Evolutionary conservation across 2,329 filamentous ascomycete genomes (phyloP).

Genomic region (Pseudophaeomoniella oleicola): DNA sequence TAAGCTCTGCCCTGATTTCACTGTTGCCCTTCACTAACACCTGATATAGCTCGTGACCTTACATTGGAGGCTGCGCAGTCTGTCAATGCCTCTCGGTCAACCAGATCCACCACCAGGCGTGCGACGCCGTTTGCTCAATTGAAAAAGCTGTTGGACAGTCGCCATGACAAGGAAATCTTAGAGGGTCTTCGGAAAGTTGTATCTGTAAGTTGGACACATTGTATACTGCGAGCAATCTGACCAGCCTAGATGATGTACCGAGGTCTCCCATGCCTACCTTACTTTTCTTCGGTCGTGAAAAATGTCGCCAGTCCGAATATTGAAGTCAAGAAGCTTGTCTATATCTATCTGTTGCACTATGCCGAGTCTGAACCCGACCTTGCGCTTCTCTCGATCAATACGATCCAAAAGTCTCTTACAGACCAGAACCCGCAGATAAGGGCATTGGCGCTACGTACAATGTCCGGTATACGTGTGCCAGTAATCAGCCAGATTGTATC

Average conservation of each 20-base stretch:
- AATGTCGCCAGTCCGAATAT: conserved; percentile 89
- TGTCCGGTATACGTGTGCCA: conserved; percentile 93
- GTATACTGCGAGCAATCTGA: not conserved
- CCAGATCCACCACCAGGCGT: conserved; percentile 43
- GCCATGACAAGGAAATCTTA: conserved; percentile 81
- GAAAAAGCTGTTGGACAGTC: conserved; percentile 87
- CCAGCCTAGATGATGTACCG: conserved; percentile 79
- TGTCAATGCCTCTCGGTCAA: conserved; percentile 43
- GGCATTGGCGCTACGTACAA: conserved; percentile 83
- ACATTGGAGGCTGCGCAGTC: conserved; percentile 93
- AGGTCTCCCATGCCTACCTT: conserved; percentile 71
- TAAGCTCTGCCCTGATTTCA: conserved; percentile 28
- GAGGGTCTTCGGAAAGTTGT: conserved; percentile 83
- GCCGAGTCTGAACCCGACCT: conserved; percentile 93
- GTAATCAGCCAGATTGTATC: conserved; percentile 97
- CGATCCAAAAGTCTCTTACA: conserved; percentile 92
- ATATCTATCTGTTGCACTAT: conserved; percentile 94
- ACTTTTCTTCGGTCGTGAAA: conserved; percentile 97
- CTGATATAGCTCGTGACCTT: conserved; percentile 67
- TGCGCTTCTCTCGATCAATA: conserved; percentile 91
- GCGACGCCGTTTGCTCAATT: conserved; percentile 68
- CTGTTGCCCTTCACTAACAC: conserved; percentile 1
- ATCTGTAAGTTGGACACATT: conserved; percentile 41
- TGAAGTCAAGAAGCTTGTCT: conserved; percentile 95
- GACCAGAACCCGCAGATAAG: conserved; percentile 83